Percentiles rank a stretch among this genome's conserved stretches.
Evolutionary conservation across 139 green algal genomes (phyloP).

Genomic region (Coccomyxa sp.): DNA sequence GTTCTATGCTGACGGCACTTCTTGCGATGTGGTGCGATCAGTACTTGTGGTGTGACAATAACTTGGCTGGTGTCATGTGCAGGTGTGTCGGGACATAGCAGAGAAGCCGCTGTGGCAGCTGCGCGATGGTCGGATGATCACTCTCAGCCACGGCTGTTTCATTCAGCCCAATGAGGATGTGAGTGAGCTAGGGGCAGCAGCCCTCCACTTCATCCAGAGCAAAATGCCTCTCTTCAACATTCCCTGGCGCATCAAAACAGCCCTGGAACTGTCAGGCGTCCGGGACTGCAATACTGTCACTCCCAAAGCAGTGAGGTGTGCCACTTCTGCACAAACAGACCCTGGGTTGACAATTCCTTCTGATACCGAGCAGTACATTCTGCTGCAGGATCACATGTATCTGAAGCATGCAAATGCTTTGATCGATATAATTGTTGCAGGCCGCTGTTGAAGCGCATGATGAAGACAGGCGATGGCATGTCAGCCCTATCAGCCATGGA

Average conservation of each 20-base stretch:
- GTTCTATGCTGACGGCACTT: neutral
- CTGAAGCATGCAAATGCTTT: neutral
- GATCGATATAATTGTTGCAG: neutral
- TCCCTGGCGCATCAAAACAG: constrained; percentile 38
- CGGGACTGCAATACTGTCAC: constrained; percentile 7
- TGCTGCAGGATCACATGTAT: neutral
- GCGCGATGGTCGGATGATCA: constrained; percentile 35
- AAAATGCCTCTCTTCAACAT: constrained; percentile 52
- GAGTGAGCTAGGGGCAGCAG: constrained; percentile 26
- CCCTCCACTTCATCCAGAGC: constrained; percentile 41
- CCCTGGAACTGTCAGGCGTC: constrained; percentile 49
- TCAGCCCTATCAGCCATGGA: neutral
- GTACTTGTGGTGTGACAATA: neutral
- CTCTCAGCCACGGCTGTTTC: constrained; percentile 55
- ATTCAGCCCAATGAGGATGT: constrained; percentile 24
- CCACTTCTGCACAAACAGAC: neutral
- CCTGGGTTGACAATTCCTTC: neutral
- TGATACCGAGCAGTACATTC: neutral
- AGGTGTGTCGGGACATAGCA: constrained; percentile 48
- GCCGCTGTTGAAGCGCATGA: neutral
- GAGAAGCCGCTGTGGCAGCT: constrained; percentile 51
- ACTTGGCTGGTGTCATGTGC: neutral
- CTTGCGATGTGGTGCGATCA: neutral
- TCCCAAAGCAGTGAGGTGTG: neutral
- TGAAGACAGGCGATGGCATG: neutral